Percentiles rank a stretch among this genome's conserved stretches.
Evolutionary conservation across 352 stramenopile species (phyloP).

Genomic region (Phytophthora multivora): DNA sequence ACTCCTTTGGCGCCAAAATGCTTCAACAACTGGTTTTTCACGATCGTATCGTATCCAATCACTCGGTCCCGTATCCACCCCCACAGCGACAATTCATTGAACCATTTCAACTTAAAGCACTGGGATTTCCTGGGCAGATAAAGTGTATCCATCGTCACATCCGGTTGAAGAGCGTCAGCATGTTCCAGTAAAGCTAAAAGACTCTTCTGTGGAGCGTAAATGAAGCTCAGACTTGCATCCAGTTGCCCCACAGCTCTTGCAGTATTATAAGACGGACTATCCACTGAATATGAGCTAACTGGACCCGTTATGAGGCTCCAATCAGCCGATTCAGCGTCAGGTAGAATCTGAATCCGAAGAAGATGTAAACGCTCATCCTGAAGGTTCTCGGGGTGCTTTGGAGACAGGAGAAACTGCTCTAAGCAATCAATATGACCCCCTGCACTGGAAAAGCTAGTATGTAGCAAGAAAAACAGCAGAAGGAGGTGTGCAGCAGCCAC

Average conservation of each 20-base stretch:
- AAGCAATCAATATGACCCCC: conserved; percentile 42
- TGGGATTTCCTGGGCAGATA: conserved; percentile 39
- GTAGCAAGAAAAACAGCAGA: conserved; percentile 52
- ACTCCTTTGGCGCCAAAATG: conserved; percentile 61
- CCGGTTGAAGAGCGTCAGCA: conserved; percentile 22
- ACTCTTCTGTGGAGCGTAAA: conserved; percentile 72
- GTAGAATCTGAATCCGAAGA: conserved; percentile 47
- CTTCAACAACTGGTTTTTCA: conserved; percentile 91
- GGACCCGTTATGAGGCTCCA: conserved; percentile 22
- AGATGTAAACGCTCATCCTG: conserved; percentile 30
- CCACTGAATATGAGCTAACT: conserved; percentile 5
- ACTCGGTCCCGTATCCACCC: conserved; percentile 44
- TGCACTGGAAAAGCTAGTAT: conserved; percentile 57
- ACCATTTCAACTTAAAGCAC: conserved; percentile 60
- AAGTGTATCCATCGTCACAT: conserved; percentile 46
- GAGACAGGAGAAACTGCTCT: conserved; percentile 26
- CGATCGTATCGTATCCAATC: conserved; percentile 91
- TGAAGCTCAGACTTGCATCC: conserved; percentile 44
- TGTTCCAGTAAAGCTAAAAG: conserved; percentile 70
- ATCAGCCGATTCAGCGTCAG: conserved; percentile 7
- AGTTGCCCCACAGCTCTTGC: background rate
- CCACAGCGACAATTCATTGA: conserved; percentile 47
- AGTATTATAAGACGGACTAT: background rate
- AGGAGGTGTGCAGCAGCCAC: conserved; percentile 57
- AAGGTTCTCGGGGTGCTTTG: conserved; percentile 2